Percentiles rank a stretch among this genome's conserved stretches.
Conservation (phyloP, 768 basidiomycete species). For the Rhodotorula paludigena region DNA sequence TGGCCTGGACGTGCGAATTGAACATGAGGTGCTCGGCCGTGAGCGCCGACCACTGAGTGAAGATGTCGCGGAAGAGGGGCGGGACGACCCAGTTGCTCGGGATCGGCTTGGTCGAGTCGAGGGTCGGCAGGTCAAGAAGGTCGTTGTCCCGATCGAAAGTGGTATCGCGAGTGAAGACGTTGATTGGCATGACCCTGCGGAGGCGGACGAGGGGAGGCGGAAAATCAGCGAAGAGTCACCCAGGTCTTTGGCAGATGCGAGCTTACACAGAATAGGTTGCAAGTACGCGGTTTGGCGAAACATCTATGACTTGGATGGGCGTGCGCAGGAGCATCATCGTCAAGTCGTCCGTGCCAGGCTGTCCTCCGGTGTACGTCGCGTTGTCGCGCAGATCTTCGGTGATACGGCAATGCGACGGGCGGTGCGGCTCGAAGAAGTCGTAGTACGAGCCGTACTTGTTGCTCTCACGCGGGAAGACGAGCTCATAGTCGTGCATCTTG, state of each 20-base stretch:
- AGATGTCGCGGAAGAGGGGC: neutral
- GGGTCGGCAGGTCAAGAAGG: constrained; percentile 11
- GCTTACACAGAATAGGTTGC: neutral
- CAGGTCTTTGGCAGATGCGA: no score
- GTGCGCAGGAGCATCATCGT: no score
- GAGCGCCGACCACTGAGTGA: constrained; percentile 14
- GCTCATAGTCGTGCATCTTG: constrained; percentile 5
- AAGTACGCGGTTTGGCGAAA: neutral
- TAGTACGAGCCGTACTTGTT: constrained; percentile 26
- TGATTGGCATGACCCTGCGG: neutral
- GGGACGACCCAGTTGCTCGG: constrained; percentile 5
- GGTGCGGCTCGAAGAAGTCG: neutral
- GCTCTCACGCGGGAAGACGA: constrained; percentile 5
- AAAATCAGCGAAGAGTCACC: no score
- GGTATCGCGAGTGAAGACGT: neutral
- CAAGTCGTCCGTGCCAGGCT: neutral
- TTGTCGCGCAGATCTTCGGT: constrained; percentile 6
- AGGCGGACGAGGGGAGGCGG: no score
- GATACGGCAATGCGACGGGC: neutral
- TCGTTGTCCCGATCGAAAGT: neutral
- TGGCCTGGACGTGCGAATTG: neutral
- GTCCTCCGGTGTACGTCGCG: no score
- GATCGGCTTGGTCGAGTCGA: constrained; percentile 7
- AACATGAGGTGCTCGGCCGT: constrained; percentile 11
- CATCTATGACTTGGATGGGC: neutral